Percentiles rank a stretch among this genome's conserved stretches.
These are phyloP conservation scores for Teratosphaeria nubilosa DNA, from an alignment of 2,329 filamentous ascomycete species.

Conservation along the genomic window DNA sequence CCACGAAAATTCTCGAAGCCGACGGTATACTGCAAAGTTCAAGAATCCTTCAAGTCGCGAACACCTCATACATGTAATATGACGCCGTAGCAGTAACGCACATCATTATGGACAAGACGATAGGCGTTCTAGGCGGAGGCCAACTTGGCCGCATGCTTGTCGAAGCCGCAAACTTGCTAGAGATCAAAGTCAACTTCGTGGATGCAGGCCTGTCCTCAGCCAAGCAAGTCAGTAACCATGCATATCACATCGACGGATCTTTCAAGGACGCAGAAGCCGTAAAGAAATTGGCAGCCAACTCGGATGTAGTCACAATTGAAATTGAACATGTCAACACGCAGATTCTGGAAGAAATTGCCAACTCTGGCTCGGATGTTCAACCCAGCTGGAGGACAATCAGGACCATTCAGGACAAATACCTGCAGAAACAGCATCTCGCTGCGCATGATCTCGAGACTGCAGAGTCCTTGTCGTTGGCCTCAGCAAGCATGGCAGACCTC, in stretches of 20 bases:
- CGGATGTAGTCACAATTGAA: slow-evolving; percentile 80
- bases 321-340: slow-evolving; percentile 94
- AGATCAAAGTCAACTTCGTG: slow-evolving; percentile 67
- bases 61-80: too few relatives aligned
- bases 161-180: slow-evolving; percentile 71
- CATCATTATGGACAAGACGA: slow-evolving; percentile 17
- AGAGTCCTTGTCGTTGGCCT: slow-evolving; percentile 55
- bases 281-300: slow-evolving; percentile 62
- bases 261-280: slow-evolving; percentile 79
- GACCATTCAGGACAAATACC: slow-evolving; percentile 86
- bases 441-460: slow-evolving; percentile 62
- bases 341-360: slow-evolving; percentile 72
- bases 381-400: slow-evolving; percentile 80
- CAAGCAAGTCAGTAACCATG: slow-evolving; percentile 72
- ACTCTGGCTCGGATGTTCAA: slow-evolving; percentile 53
- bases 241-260: slow-evolving; percentile 68
- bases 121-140: slow-evolving; percentile 37
- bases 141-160: slow-evolving; percentile 84
- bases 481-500: slow-evolving; percentile 51
- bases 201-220: slow-evolving; percentile 67
- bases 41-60: too few relatives aligned
- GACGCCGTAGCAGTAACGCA: neutral
- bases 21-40: too few relatives aligned
- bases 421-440: slow-evolving; percentile 72
- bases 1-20: neutral